phyloP scores from a whole-genome alignment of 768 basidiomycete genomes.

The Suillus sp. region DNA sequence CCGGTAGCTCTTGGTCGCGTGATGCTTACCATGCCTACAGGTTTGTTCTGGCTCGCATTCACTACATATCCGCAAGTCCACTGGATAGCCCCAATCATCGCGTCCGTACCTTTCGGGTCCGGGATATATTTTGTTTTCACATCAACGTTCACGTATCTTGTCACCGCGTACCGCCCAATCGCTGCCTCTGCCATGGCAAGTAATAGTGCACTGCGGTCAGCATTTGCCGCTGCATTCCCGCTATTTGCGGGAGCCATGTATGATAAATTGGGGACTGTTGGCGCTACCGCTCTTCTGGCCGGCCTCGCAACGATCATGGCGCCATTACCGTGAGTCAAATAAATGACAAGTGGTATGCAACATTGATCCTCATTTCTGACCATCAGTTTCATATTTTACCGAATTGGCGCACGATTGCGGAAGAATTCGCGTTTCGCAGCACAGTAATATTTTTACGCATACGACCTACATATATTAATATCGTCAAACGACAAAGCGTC shows the following conservation, averaged over 20 bases:
- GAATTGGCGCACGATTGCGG: slow-evolving; percentile 47
- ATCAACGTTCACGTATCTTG: slow-evolving; percentile 63
- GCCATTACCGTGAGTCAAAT: slow-evolving; percentile 55
- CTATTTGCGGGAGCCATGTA: slow-evolving; percentile 57
- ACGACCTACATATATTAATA: neutral
- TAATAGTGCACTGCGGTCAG: slow-evolving; percentile 55
- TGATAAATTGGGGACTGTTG: slow-evolving; percentile 59
- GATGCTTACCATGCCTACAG: slow-evolving; percentile 18
- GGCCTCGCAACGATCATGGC: slow-evolving; percentile 63
- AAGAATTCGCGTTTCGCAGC: slow-evolving; percentile 45
- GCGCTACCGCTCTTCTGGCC: slow-evolving; percentile 71
- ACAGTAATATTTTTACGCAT: slow-evolving; percentile 16
- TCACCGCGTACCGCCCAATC: slow-evolving; percentile 51
- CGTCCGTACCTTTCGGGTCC: slow-evolving; percentile 49
- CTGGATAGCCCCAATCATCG: slow-evolving; percentile 50
- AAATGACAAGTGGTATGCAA: neutral
- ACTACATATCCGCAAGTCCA: slow-evolving; percentile 50
- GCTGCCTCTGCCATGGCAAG: slow-evolving; percentile 67
- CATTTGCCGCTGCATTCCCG: slow-evolving; percentile 54
- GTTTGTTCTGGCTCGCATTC: slow-evolving; percentile 58
- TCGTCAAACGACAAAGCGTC: neutral
- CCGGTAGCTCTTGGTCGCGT: neutral
- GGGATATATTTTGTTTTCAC: slow-evolving; percentile 69
- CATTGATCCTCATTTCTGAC: neutral
- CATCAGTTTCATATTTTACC: slow-evolving; percentile 49